Evolutionary conservation across 2,329 filamentous ascomycete genomes (phyloP).

Genomic region (Aspergillus sp.): DNA sequence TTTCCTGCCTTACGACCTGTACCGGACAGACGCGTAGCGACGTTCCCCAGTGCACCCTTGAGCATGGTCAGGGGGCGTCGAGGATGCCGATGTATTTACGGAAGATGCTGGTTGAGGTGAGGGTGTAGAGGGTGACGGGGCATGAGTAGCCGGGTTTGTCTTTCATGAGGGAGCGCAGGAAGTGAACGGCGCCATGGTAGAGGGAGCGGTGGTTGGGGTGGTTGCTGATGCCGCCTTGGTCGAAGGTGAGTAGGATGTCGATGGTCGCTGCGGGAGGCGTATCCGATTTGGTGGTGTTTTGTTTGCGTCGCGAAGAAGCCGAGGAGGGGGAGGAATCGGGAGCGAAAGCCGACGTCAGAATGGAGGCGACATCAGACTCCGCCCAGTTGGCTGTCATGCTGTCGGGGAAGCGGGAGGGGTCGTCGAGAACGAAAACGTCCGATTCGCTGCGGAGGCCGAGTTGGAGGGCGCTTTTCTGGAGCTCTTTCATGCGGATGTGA

Average conservation of each 20-base stretch:
- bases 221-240: constrained; percentile 71
- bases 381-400: constrained; percentile 82
- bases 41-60: constrained; percentile 44
- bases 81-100: constrained; percentile 80
- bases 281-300: constrained; percentile 16
- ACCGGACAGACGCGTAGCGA: constrained; percentile 7
- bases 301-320: constrained; percentile 25
- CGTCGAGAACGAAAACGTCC: constrained; percentile 82
- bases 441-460: constrained; percentile 70
- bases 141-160: constrained; percentile 60
- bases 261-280: constrained; percentile 54
- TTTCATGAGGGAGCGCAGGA: constrained; percentile 63
- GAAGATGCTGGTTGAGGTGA: constrained; percentile 65
- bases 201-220: constrained; percentile 94
- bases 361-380: constrained; percentile 60
- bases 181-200: constrained; percentile 72
- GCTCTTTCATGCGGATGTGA: constrained; percentile 73
- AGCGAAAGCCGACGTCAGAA: constrained; percentile 70
- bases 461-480: constrained; percentile 71
- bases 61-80: constrained; percentile 67
- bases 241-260: constrained; percentile 87
- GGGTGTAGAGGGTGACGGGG: constrained; percentile 80
- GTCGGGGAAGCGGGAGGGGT: constrained; percentile 73
- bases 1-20: constrained; percentile 27
- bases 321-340: constrained; percentile 51